Conservation (phyloP, 2,329 filamentous ascomycete genomes). For the Chaetomium strumarium region DNA sequence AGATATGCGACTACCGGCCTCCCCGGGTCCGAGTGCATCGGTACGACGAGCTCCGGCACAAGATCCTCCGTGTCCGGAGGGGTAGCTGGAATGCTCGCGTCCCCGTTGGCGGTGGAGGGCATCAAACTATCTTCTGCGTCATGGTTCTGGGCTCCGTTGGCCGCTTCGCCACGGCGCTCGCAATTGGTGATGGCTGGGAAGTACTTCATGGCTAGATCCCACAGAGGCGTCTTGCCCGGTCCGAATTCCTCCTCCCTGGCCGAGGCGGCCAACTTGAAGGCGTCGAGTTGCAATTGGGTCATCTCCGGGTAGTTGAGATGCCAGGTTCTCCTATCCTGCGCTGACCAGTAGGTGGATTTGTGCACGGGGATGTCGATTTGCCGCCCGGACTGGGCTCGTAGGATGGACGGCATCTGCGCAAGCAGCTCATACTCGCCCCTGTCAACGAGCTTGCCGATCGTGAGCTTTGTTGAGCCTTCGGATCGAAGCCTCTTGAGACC, state of each 20-base stretch:
- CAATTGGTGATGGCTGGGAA: conserved; percentile 45
- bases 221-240: conserved; percentile 46
- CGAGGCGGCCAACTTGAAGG: conserved; percentile 48
- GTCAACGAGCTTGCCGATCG: conserved; percentile 30
- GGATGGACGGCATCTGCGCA: conserved; percentile 44
- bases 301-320: conserved; percentile 60
- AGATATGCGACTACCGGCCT: conserved; percentile 57
- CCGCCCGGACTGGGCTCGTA: conserved; percentile 45
- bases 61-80: conserved; percentile 35
- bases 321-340: conserved; percentile 48
- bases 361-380: conserved; percentile 52
- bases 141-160: conserved; percentile 2
- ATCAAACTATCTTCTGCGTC: not conserved
- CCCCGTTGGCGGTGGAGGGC: conserved; percentile 15
- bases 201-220: conserved; percentile 52
- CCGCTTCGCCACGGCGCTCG: conserved; percentile 5
- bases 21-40: conserved; percentile 30
- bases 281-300: conserved; percentile 53
- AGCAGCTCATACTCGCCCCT: conserved; percentile 43
- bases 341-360: conserved; percentile 54
- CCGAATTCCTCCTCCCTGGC: conserved; percentile 48
- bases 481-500: conserved; percentile 53
- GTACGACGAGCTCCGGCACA: conserved; percentile 33
- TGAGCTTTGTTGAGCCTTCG: conserved; percentile 35
- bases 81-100: conserved; percentile 13